These are phyloP conservation scores for Fusarium hostae DNA, from an alignment of 2,329 filamentous ascomycete genomes.

Conservation along the genomic window DNA sequence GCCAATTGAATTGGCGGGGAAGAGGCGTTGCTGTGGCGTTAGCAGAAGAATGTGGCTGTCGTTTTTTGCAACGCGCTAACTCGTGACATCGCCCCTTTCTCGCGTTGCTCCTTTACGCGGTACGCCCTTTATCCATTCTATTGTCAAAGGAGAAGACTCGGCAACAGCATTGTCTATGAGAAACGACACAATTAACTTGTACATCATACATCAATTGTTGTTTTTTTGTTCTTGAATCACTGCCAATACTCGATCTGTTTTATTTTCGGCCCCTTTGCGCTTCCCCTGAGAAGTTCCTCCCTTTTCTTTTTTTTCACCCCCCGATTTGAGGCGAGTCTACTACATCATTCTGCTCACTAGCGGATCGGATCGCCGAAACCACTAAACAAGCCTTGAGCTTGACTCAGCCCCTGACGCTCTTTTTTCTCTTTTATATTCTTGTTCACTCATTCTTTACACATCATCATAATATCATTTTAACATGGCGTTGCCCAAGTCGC, in stretches of 20 bases:
- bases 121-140: slow-evolving; percentile 7
- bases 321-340: slow-evolving; percentile 32
- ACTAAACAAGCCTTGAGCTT: slow-evolving; percentile 10
- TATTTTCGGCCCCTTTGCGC: background rate
- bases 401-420: slow-evolving; percentile 2
- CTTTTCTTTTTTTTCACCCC: slow-evolving; percentile 18
- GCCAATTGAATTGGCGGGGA: slow-evolving; percentile 16
- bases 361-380: slow-evolving; percentile 15
- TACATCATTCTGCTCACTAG: slow-evolving; percentile 40
- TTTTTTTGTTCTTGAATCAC: background rate
- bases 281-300: background rate
- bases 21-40: slow-evolving; percentile 14
- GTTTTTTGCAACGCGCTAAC: slow-evolving; percentile 31
- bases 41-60: background rate
- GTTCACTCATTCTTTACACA: background rate
- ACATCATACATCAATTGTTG: background rate
- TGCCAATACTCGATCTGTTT: background rate
- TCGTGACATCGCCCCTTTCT: slow-evolving; percentile 51
- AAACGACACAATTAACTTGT: slow-evolving; percentile 10
- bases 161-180: slow-evolving; percentile 15
- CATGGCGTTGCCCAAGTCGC: slow-evolving; percentile 48
- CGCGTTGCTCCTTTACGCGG: slow-evolving; percentile 47
- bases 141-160: background rate
- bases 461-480: background rate
- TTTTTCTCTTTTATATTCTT: background rate